Evolutionary conservation across 2,329 filamentous ascomycete genomes (phyloP).

Genomic region (Calcarisporium arbuscula): DNA sequence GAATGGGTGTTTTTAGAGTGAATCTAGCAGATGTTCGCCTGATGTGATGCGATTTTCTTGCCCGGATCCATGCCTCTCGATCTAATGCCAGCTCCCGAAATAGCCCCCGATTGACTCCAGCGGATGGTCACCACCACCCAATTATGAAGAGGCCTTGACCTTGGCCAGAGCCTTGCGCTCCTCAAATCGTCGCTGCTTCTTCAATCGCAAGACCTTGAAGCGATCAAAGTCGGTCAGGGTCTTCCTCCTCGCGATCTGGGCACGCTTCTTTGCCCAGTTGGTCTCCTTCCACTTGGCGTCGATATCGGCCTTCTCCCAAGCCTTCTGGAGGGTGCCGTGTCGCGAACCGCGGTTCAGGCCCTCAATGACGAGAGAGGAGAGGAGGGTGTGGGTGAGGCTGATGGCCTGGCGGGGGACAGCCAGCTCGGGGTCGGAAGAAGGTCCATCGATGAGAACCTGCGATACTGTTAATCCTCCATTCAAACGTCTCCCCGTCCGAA

Average conservation of each 20-base stretch:
- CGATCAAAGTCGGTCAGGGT: conserved; percentile 96
- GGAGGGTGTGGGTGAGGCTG: conserved; percentile 73
- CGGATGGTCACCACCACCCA: conserved; percentile 25
- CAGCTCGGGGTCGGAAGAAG: conserved; percentile 72
- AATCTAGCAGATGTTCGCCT: conserved; percentile 50
- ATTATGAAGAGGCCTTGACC: conserved; percentile 76
- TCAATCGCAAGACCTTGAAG: conserved; percentile 99
- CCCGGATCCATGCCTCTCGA: conserved; percentile 28
- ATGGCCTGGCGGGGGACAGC: conserved; percentile 83
- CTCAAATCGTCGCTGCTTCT: conserved; percentile 99
- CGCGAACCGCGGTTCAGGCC: conserved; percentile 82
- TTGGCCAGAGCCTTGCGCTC: conserved; percentile 94
- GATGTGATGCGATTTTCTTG: conserved; percentile 28
- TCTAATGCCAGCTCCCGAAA: conserved; percentile 30
- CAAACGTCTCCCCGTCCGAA: conserved; percentile 4
- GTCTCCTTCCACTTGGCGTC: conserved; percentile 89
- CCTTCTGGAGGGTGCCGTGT: conserved; percentile 73
- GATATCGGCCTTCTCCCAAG: conserved; percentile 87
- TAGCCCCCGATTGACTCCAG: conserved; percentile 21
- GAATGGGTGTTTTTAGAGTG: conserved; percentile 50
- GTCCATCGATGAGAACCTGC: conserved; percentile 94
- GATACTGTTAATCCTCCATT: conserved; percentile 21
- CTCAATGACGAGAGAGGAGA: conserved; percentile 83
- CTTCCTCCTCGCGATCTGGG: conserved; percentile 79
- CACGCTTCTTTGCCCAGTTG: conserved; percentile 91